Evolutionary conservation across 1,139 yeast genomes (phyloP), one percentile per base, ranked within the genome.

Genomic region (Hansenula sp.): DNA sequence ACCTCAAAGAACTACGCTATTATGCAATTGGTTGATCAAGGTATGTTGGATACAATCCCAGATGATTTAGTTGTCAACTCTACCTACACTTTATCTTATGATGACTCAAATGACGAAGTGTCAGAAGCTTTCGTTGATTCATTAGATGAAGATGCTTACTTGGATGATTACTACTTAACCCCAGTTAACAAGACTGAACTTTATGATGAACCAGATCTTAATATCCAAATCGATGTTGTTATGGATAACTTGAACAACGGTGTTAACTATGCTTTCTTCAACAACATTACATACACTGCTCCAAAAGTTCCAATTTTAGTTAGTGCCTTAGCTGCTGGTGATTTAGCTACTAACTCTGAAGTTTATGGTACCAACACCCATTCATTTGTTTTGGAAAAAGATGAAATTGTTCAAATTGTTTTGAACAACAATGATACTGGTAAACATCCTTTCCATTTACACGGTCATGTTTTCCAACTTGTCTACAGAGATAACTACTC

Each of bases 211-310:
- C 77, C 87, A 12, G 96, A 87, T 59, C 70, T 75, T 53, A 71
- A 71, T 41, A 71, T 89, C 50, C 72, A 74, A 13, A 65, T 90
- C 34, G 78, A 79, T 51, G 86, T 90, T 46, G 60, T 66, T 31
- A 88, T 89, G 95, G 81, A 81, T 60, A 85, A 84, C 65, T 71
- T 90, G 60, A 75, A 71, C 35, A 71, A 87, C 60, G 97, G 97
- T 62, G 71, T 84, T 44, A 87, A 85, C 65, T 90, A 89, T 59
- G 96, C 97, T 10, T 81, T 89, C 65, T 87, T 90, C 79, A 87
- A 89, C 70, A 81, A 84, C 60, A 70, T 82, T 50, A 73, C 95
- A n/a, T 90, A 77, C 64, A 71, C 77, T 20, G 61, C 75, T 29
- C 96, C 97, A 43, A 82, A 79, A 62, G 92, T 89, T 14, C 97